Base-by-base conservation (phyloP, 2,329 filamentous ascomycete genomes). In the Mollisiaceae sp. region DNA sequence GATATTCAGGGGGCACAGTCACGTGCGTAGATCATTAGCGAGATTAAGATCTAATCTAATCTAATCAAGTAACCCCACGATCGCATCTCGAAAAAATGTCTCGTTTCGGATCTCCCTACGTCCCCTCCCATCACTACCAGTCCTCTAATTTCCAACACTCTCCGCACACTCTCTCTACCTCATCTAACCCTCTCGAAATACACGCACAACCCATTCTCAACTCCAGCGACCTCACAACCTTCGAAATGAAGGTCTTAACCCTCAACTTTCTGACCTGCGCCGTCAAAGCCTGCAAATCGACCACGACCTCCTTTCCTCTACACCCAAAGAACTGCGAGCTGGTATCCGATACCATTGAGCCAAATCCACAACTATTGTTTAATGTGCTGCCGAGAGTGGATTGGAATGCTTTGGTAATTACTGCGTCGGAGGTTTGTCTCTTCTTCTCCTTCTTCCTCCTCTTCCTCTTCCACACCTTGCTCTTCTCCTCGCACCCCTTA, bases 251-350 rank as follows among this genome's bases (percentile, higher is more conserved):
- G 80, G 83, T 98, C 69, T 87, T 98, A 60, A 97, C 93, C 67
- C 89, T 97, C 75, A 98, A 98, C 81, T 99, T 99, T 80, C 83
- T 98, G 70, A 95, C 93, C 74, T 99, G 95, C 83, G 94, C 95
- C 68, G 91, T 96, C 77, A 98, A 97, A 84, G 85, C 91, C 64
- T 99, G 95, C 90, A 97, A 96, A 81, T 86, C 88, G 64, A 89
- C 90, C 38, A 83, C 90, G 6, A 82, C 86, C 60, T 92, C 93
- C 27, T 98, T 96, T 76, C 95, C 95, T 2, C 85, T 99, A 18
- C 95, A 98, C 78, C 94, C 95, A 63, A 90, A 90, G 74, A 93
- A 98, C 74, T 94, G 92, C 60, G 93, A 97, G 78, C 89, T 99
- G 27, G 93, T 94, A 71, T 89, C 93, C 74, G 86, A 92, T 72